phyloP scores from a whole-genome alignment of 1,139 yeast genomes.

The Arxiozyma telluris region DNA sequence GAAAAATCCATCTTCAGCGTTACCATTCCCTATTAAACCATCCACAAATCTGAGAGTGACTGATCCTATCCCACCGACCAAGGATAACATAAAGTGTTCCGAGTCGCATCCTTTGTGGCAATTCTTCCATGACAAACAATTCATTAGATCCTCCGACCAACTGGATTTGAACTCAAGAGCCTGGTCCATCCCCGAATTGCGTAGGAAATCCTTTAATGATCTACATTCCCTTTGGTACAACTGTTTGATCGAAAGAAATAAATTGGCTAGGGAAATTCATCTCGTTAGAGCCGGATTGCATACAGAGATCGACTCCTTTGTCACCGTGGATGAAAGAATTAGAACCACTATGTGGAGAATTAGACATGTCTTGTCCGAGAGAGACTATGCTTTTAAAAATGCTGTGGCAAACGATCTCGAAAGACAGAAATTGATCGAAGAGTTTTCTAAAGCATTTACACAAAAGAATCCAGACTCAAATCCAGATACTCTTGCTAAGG shows the following conservation, averaged over 20 bases:
- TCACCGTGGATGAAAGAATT: constrained; percentile 36
- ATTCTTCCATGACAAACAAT: constrained; percentile 61
- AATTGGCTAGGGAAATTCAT: constrained; percentile 65
- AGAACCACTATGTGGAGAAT: constrained; percentile 63
- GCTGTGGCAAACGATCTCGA: constrained; percentile 43
- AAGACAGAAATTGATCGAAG: constrained; percentile 42
- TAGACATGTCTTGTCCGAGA: constrained; percentile 79
- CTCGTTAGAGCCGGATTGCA: constrained; percentile 30
- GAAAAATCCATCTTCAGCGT: not conserved
- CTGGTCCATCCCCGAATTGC: constrained; percentile 82
- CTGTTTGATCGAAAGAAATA: constrained; percentile 74
- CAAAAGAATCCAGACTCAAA: constrained; percentile 38
- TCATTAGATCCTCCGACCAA: constrained; percentile 52
- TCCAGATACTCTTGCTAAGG: not conserved
- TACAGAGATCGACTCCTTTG: constrained; percentile 34
- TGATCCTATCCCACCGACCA: constrained; percentile 82
- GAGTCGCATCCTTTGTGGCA: constrained; percentile 95
- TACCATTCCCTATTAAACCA: not conserved
- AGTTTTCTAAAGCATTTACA: constrained; percentile 52
- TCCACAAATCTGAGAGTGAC: constrained; percentile 41
- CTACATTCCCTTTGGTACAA: constrained; percentile 86
- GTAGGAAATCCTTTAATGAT: constrained; percentile 88
- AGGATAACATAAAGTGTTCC: constrained; percentile 57
- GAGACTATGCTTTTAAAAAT: constrained; percentile 63
- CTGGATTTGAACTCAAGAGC: constrained; percentile 57